Evolutionary conservation across 2,329 filamentous ascomycete genomes (phyloP).

Genomic region (Ophiosphaerella korrae): DNA sequence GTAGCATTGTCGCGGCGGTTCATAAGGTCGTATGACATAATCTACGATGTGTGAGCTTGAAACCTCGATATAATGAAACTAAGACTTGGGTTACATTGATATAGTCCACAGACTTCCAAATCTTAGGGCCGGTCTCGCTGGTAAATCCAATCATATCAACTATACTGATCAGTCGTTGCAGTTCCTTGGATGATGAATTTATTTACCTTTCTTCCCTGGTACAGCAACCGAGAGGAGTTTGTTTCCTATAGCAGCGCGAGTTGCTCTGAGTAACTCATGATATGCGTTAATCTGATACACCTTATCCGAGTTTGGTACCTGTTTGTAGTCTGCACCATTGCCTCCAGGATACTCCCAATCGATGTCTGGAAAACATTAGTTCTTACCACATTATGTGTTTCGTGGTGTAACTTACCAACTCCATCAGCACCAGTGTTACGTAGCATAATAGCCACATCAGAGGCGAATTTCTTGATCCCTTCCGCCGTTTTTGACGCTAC

Average conservation of each 20-base stretch:
- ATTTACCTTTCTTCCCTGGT: slow-evolving; percentile 51
- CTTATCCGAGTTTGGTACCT: slow-evolving; percentile 63
- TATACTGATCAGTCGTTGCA: slow-evolving; percentile 28
- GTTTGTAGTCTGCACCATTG: slow-evolving; percentile 72
- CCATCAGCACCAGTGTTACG: slow-evolving; percentile 68
- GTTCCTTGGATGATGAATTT: background rate
- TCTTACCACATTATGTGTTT: background rate
- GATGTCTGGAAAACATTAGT: slow-evolving; percentile 54
- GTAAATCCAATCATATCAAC: slow-evolving; percentile 72
- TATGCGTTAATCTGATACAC: slow-evolving; percentile 65
- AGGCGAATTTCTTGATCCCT: slow-evolving; percentile 64
- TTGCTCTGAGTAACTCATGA: slow-evolving; percentile 63
- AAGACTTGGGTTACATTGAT: slow-evolving; percentile 56
- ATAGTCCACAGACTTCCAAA: slow-evolving; percentile 66
- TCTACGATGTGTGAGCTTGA: slow-evolving; percentile 19
- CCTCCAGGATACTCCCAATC: slow-evolving; percentile 71
- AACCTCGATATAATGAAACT: background rate
- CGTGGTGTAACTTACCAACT: slow-evolving; percentile 51
- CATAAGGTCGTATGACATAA: slow-evolving; percentile 76
- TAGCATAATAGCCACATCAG: slow-evolving; percentile 68
- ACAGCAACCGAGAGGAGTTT: slow-evolving; percentile 71
- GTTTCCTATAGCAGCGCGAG: slow-evolving; percentile 63
- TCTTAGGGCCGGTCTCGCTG: slow-evolving; percentile 59
- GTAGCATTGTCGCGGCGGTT: slow-evolving; percentile 69
- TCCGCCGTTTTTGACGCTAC: slow-evolving; percentile 58